Conservation (phyloP, 2,329 filamentous ascomycete genomes). For the Ascochyta lentis region DNA sequence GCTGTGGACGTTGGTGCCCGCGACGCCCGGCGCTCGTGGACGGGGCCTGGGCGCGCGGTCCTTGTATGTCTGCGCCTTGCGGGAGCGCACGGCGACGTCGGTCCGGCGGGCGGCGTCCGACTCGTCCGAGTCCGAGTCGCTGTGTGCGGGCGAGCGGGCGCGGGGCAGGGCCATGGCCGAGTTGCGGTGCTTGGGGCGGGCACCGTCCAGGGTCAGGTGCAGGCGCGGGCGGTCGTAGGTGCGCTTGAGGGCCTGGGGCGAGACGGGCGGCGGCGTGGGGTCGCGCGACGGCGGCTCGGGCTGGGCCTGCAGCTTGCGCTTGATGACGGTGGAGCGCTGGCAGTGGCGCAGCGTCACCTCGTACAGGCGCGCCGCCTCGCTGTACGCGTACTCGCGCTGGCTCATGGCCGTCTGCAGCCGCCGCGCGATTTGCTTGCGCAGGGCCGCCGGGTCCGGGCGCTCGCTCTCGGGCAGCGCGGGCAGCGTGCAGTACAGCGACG, state of each 20-base stretch:
- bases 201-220: conserved; percentile 38
- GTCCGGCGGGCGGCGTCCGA: conserved; percentile 25
- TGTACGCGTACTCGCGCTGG: conserved; percentile 62
- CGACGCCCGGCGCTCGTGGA: conserved; percentile 51
- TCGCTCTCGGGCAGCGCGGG: conserved; percentile 57
- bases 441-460: conserved; percentile 51
- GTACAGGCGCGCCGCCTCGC: conserved; percentile 63
- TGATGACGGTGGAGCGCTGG: conserved; percentile 64
- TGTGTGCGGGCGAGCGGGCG: conserved; percentile 21
- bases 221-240: conserved; percentile 35
- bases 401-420: conserved; percentile 62
- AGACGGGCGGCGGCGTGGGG: conserved; percentile 60
- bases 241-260: conserved; percentile 49
- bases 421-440: conserved; percentile 64
- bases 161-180: conserved; percentile 23
- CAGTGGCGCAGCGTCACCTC: conserved; percentile 65
- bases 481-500: conserved; percentile 57
- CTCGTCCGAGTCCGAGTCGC: conserved; percentile 26
- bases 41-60: conserved; percentile 52
- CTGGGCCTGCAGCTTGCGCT: conserved; percentile 66
- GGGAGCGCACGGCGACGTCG: conserved; percentile 6
- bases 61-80: conserved; percentile 42
- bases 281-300: conserved; percentile 67
- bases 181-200: conserved; percentile 33
- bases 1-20: conserved; percentile 62